phyloP scores from a whole-genome alignment of 2,329 filamentous ascomycete genomes.

The Aspergillus costaricaensis region DNA sequence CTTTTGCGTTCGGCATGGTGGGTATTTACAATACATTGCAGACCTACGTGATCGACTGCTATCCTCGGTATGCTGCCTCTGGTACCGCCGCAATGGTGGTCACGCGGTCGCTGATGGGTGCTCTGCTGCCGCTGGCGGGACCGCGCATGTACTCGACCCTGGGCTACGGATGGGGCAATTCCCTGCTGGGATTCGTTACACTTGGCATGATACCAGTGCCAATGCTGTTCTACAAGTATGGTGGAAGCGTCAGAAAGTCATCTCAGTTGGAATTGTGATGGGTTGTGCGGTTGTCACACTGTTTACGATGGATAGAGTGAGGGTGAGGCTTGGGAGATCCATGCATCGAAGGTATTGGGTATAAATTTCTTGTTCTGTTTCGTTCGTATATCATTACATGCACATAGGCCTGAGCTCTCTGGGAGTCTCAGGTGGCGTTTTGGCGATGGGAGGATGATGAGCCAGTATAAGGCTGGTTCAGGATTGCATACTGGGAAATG shows the following conservation, averaged over 20 bases:
- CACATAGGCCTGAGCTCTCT: not conserved
- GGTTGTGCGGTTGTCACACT: not conserved
- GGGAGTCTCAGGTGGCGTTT: not conserved
- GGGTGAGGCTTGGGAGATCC: not conserved
- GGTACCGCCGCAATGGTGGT: not conserved
- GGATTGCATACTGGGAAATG: not conserved
- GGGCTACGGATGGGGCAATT: constrained; percentile 5
- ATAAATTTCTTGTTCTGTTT: not conserved
- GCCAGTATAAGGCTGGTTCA: not conserved
- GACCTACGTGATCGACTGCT: constrained; percentile 1
- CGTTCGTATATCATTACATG: not conserved
- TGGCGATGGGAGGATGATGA: not conserved
- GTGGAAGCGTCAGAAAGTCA: not conserved
- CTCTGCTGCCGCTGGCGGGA: not conserved
- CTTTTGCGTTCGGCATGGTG: constrained; percentile 2
- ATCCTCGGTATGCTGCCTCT: not conserved
- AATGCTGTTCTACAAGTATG: not conserved
- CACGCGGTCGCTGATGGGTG: not conserved
- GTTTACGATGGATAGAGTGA: too few relatives aligned
- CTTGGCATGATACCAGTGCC: not conserved
- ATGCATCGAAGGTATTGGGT: not conserved
- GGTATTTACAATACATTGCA: constrained; percentile 1
- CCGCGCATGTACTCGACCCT: not conserved
- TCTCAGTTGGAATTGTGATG: not conserved
- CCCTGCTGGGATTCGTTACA: not conserved